phyloP scores from a whole-genome alignment of 305 asterid genomes.

The Solanum hybrid region DNA sequence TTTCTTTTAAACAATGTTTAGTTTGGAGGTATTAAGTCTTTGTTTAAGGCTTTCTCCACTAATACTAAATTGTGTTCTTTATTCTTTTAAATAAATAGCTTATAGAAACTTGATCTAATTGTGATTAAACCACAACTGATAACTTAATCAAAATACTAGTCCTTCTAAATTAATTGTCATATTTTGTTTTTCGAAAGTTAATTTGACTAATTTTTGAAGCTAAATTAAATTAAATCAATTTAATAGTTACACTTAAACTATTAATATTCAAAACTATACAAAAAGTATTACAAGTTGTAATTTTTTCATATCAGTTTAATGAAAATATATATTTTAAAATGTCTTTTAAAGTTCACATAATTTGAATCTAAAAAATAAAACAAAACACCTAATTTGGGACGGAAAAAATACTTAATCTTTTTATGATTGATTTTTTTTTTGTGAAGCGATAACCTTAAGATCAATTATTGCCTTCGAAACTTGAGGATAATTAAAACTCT shows the following conservation, averaged over 20 bases:
- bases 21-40: neutral
- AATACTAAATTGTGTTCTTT: neutral
- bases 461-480: neutral
- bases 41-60: neutral
- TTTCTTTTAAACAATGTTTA: too few relatives aligned
- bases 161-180: neutral
- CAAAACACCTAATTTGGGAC: neutral
- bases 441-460: neutral
- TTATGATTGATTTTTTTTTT: neutral
- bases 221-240: too few relatives aligned
- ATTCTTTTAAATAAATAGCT: neutral
- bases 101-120: neutral
- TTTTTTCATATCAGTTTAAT: neutral
- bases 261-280: too few relatives aligned
- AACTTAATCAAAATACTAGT: neutral
- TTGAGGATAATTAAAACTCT: too few relatives aligned
- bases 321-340: too few relatives aligned
- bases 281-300: too few relatives aligned
- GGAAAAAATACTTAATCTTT: neutral
- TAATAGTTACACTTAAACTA: neutral
- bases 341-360: too few relatives aligned
- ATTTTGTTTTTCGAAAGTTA: too few relatives aligned
- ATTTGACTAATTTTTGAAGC: neutral
- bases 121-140: neutral
- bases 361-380: too few relatives aligned